These are phyloP conservation scores for rapeseed (Brassica napus) DNA, from an alignment of 345 rosid species.

Conservation along the genomic window Da-Ae NC_063445.1:35550001-35550500, in stretches of 20 bases:
- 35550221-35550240: conserved; percentile 79
- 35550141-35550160: conserved; percentile 97
- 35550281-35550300: conserved; percentile 50
- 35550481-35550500: neutral
- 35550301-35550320: neutral
- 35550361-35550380: neutral
- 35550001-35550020: neutral
- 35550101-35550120: neutral
- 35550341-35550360: neutral
- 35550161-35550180: conserved; percentile 66
- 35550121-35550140: neutral
- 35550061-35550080: neutral
- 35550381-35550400: conserved; percentile 5
- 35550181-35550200: conserved; percentile 76
- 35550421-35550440: neutral
- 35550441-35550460: neutral
- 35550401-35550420: neutral
- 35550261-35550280: conserved; percentile 68
- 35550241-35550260: conserved; percentile 67
- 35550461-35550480: neutral
- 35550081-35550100: neutral
- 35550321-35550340: neutral
- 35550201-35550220: conserved; percentile 79
- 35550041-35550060: neutral
- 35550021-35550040: neutral